Base-by-base conservation (phyloP, 148 eudicot species). In the Rhododendron simsii region DNA sequence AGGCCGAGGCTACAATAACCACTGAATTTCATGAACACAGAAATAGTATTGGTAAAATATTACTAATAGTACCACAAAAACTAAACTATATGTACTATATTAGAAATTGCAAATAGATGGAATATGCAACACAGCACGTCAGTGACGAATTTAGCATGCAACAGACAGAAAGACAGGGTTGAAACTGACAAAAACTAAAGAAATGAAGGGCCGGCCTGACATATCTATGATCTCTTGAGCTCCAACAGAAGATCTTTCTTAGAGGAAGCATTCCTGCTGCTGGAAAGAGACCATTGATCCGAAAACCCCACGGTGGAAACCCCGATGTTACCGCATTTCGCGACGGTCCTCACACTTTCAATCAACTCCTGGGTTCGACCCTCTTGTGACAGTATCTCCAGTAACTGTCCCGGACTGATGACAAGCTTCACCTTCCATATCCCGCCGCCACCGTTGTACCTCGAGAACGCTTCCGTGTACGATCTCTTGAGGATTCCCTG, bases 351-450 rank as follows among this genome's bases (percentile, higher is more conserved):
- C 3, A 91, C 96, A 57, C 92, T 93, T 80, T 95, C 98, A 3
- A 96, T 89, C 91, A 96, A 85, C 90, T 95, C 96, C 83, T 94
- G 87, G 18, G 99, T 95, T 4, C 86, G 92, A 15, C 69, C 89
- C 35, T 95, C 94, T 61, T 94, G 92, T 14, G 99, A 92, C 82
- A 96, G 71, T 63, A 96, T 96, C 87, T 94, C 96, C 83, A 92
- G 61, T 85, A 96, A 81, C 83, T 95, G 96, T 76, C 90, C 87
- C 6, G 96, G 95, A 35, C 91, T 92, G 50, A 96, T 95, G 2
- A 92, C 95, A 53, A 96, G 84, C 92, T 95, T 96, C 87, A 96
- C 99, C 88, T 96, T 96, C 99, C 99, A 96, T 80, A 96, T 86
- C 48, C 95, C 93, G 33, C 87, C 82, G 20, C 76, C 55, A 5